phyloP scores from a whole-genome alignment of 202 grass and related monocot species.

The Brachypodium distachyon region DNA sequence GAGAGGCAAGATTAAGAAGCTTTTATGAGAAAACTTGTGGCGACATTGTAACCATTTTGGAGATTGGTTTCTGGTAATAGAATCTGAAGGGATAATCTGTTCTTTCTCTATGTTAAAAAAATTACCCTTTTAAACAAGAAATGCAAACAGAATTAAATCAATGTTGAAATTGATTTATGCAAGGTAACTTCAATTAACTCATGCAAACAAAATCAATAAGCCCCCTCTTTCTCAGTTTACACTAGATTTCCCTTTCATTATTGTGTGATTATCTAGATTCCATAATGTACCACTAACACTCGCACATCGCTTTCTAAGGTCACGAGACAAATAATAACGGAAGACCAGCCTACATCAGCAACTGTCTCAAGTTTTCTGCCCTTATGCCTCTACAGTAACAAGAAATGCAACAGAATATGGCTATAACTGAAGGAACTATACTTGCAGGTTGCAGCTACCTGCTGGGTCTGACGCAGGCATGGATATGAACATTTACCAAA shows the following conservation, averaged over 20 bases:
- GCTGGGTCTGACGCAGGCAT: background rate
- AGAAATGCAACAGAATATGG: background rate
- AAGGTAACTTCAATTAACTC: background rate
- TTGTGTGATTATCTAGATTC: background rate
- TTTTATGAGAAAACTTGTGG: background rate
- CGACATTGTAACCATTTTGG: background rate
- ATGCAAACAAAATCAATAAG: slow-evolving; percentile 15
- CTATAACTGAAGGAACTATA: background rate
- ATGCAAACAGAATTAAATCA: background rate
- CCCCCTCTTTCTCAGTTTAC: background rate
- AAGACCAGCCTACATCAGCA: slow-evolving; percentile 5
- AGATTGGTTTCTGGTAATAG: background rate
- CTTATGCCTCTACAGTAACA: background rate
- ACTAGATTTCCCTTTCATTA: background rate
- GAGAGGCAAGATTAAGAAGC: slow-evolving; percentile 22
- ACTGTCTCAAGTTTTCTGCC: background rate
- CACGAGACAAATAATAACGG: background rate
- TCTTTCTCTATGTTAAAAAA: background rate
- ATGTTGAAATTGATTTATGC: background rate
- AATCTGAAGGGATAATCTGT: background rate
- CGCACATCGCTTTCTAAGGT: background rate
- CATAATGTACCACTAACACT: background rate
- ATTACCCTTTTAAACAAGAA: background rate
- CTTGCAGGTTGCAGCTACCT: background rate
- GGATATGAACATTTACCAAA: background rate